These are phyloP conservation scores for Ziziphus jujuba DNA, from an alignment of 306 rosid genomes.

Conservation along the genomic window DNA sequence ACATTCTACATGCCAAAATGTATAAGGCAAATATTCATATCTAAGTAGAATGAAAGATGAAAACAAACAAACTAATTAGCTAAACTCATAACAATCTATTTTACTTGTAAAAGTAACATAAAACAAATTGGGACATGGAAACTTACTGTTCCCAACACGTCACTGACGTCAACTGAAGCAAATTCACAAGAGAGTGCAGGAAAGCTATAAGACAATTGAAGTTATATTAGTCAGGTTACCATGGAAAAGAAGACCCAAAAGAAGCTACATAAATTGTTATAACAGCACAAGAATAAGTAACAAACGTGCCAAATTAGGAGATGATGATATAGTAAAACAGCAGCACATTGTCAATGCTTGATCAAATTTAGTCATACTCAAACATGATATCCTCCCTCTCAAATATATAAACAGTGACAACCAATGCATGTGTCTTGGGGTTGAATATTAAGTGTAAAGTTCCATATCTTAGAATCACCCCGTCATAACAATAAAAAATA, in stretches of 20 bases:
- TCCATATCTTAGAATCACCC: not conserved
- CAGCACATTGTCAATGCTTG: constrained; percentile 1
- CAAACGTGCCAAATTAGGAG: not conserved
- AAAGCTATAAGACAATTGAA: constrained; percentile 61
- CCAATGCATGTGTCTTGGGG: not conserved
- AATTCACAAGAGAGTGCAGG: constrained; percentile 96
- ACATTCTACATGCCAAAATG: too few relatives aligned
- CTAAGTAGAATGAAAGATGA: too few relatives aligned
- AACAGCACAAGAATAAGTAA: not conserved
- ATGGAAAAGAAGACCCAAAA: not conserved
- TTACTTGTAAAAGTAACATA: constrained; percentile 14
- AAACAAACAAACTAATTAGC: too few relatives aligned
- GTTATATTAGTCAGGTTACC: constrained; percentile 27
- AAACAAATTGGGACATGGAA: constrained; percentile 33
- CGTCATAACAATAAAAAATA: not conserved
- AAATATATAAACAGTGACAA: not conserved
- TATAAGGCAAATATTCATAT: too few relatives aligned
- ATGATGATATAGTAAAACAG: not conserved
- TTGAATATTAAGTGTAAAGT: not conserved
- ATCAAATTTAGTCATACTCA: not conserved
- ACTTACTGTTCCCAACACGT: constrained; percentile 97
- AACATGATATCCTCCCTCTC: not conserved
- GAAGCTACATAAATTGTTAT: not conserved
- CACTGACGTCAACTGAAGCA: constrained; percentile 90
- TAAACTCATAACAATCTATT: not conserved